Percentiles rank a stretch among this genome's conserved stretches.
These are phyloP conservation scores for Talaromyces funiculosus DNA, from an alignment of 2,329 filamentous ascomycete species.

Conservation along the genomic window DNA sequence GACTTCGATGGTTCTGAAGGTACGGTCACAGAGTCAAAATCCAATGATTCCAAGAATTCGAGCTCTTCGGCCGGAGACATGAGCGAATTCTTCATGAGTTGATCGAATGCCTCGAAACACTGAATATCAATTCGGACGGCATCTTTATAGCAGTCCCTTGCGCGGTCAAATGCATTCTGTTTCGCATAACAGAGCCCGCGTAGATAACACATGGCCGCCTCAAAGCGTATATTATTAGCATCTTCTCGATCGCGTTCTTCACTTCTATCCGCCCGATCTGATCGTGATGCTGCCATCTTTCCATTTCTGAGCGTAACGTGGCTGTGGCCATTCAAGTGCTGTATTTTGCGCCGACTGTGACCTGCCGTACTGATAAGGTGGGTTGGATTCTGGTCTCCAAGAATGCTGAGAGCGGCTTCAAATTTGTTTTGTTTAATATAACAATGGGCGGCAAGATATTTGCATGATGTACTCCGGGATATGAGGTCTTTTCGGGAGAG, in stretches of 20 bases:
- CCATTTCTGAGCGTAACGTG: conserved; percentile 46
- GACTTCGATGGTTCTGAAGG: conserved; percentile 60
- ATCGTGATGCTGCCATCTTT: conserved; percentile 41
- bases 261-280: conserved; percentile 51
- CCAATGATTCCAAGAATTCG: conserved; percentile 77
- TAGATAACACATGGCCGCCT: conserved; percentile 96
- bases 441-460: conserved; percentile 90
- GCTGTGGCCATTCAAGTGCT: conserved; percentile 54
- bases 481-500: conserved; percentile 79
- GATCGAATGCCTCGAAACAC: conserved; percentile 96
- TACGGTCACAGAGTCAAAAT: conserved; percentile 77
- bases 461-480: conserved; percentile 73
- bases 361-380: conserved; percentile 67
- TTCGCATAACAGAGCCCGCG: conserved; percentile 92
- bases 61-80: conserved; percentile 87
- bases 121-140: conserved; percentile 95
- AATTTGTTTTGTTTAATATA: conserved; percentile 87
- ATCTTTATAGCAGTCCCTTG: conserved; percentile 97
- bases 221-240: conserved; percentile 70
- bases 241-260: conserved; percentile 64
- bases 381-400: conserved; percentile 90
- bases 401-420: conserved; percentile 76
- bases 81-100: conserved; percentile 93
- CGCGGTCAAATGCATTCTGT: conserved; percentile 93
- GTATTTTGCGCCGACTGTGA: conserved; percentile 63